phyloP scores from a whole-genome alignment of 148 eudicot genomes.

The Salicornia ramosissima region DNA sequence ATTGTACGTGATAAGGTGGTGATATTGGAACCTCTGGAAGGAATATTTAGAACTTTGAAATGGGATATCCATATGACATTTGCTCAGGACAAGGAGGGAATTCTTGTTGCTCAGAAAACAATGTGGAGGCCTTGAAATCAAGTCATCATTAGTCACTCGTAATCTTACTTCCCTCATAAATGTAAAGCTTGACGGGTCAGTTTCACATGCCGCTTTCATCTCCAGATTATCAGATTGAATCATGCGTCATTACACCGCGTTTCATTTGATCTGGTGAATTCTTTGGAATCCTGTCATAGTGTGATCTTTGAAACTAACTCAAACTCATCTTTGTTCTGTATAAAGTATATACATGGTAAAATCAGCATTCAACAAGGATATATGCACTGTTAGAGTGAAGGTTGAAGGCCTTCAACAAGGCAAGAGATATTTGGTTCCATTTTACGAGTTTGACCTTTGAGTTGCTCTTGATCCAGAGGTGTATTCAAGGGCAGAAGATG shows the following conservation, averaged over 20 bases:
- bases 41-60: slow-evolving; percentile 70
- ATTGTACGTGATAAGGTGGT: slow-evolving; percentile 79
- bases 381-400: no score
- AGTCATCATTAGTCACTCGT: neutral
- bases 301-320: neutral
- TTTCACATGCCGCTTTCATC: neutral
- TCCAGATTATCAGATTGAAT: neutral
- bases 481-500: neutral
- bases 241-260: neutral
- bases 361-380: slow-evolving; percentile 2
- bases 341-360: neutral
- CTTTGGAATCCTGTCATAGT: neutral
- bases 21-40: slow-evolving; percentile 69
- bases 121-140: slow-evolving; percentile 69
- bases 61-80: slow-evolving; percentile 93
- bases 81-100: slow-evolving; percentile 73
- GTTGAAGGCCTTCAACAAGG: neutral
- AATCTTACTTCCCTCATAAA: neutral
- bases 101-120: slow-evolving; percentile 76
- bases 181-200: neutral
- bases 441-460: neutral
- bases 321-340: neutral
- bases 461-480: neutral
- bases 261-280: slow-evolving; percentile 1
- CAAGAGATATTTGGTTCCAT: neutral